These are phyloP conservation scores for Agrostemma githago DNA, from an alignment of 148 eudicot species.

Conservation along the genomic window DNA sequence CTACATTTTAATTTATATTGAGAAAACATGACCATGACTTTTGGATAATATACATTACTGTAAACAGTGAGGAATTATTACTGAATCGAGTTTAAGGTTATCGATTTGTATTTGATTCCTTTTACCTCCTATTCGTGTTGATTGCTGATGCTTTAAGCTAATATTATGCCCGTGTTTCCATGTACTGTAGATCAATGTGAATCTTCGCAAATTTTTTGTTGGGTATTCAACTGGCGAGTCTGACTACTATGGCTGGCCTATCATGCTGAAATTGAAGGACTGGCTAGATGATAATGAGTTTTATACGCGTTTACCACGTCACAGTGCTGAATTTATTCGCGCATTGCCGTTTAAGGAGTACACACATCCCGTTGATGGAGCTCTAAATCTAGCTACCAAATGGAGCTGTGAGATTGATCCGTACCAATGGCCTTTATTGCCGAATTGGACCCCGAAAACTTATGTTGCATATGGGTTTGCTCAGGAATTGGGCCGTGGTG, in stretches of 20 bases:
- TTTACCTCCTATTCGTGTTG: neutral
- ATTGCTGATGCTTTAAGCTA: neutral
- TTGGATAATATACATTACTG: no score
- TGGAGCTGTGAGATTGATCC: neutral
- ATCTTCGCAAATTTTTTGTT: constrained; percentile 48
- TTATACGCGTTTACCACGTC: constrained; percentile 60
- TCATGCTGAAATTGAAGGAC: constrained; percentile 57
- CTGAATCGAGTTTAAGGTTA: neutral
- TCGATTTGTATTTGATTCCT: neutral
- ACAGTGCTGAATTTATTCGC: constrained; percentile 49
- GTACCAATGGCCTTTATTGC: constrained; percentile 6
- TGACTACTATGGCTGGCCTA: constrained; percentile 38
- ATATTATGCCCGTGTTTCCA: neutral
- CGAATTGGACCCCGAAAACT: constrained; percentile 65
- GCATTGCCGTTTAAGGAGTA: constrained; percentile 74
- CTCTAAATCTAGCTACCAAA: constrained; percentile 47
- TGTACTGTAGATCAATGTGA: constrained; percentile 41
- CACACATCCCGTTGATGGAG: constrained; percentile 53
- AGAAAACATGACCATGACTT: no score
- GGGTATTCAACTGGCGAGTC: constrained; percentile 36
- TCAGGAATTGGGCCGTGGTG: constrained; percentile 71
- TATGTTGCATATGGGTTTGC: constrained; percentile 64
- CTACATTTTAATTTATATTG: no score
- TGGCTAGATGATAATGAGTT: constrained; percentile 61
- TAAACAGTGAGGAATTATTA: neutral